Percentiles rank a stretch among this genome's conserved stretches.
phyloP scores from a whole-genome alignment of 768 basidiomycete genomes.

The Dacryopinax primogenitus region DNA sequence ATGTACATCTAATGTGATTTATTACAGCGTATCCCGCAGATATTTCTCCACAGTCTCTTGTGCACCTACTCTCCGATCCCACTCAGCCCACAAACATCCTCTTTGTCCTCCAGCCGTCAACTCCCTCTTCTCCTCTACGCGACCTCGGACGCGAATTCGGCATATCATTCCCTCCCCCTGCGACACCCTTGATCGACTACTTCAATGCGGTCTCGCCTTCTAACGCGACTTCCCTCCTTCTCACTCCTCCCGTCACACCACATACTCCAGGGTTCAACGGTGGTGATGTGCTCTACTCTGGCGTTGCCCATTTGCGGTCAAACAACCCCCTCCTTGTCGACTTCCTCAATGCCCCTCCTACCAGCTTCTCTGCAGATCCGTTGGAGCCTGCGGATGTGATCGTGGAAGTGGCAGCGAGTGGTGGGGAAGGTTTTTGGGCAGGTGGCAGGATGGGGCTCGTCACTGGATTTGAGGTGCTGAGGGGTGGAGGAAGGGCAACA shows the following conservation, averaged over 20 bases:
- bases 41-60: slow-evolving; percentile 68
- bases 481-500: slow-evolving; percentile 56
- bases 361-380: slow-evolving; percentile 60
- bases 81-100: slow-evolving; percentile 52
- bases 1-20: slow-evolving; percentile 10
- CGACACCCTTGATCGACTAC: slow-evolving; percentile 72
- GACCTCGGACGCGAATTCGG: slow-evolving; percentile 85
- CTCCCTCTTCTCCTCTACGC: slow-evolving; percentile 44
- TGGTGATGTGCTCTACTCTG: slow-evolving; percentile 54
- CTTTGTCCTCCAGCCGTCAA: slow-evolving; percentile 62
- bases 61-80: slow-evolving; percentile 46
- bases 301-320: slow-evolving; percentile 49
- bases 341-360: slow-evolving; percentile 60
- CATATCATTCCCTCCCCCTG: slow-evolving; percentile 73
- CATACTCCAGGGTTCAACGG: not conserved
- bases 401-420: slow-evolving; percentile 58
- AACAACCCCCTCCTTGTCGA: slow-evolving; percentile 71
- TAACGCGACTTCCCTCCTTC: slow-evolving; percentile 52
- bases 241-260: slow-evolving; percentile 40
- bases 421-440: slow-evolving; percentile 70
- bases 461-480: slow-evolving; percentile 72
- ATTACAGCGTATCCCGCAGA: slow-evolving; percentile 52
- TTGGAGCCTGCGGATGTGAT: slow-evolving; percentile 45
- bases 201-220: slow-evolving; percentile 58
- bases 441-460: slow-evolving; percentile 67